Base-by-base conservation (phyloP, 352 stramenopile genomes). In the Phytophthora pini region DNA sequence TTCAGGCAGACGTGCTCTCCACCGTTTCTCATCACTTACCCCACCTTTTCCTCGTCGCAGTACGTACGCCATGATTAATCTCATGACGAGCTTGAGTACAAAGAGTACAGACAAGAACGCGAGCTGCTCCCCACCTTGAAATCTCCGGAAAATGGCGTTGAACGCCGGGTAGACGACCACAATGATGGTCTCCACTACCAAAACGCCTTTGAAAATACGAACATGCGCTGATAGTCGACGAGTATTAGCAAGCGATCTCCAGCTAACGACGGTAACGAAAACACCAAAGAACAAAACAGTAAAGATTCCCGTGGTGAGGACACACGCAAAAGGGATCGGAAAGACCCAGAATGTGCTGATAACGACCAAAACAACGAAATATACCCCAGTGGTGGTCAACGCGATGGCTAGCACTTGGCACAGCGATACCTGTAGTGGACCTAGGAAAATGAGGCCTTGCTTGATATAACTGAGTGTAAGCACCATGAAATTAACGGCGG, bases 161-260 rank as follows among this genome's bases (percentile, higher is more conserved):
- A 41, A 41, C 10, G 36, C 36, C 6, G 36, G 36, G 10, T 41
- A 41, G 12, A 41, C 36, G 36, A 41, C 15, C 36, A 41, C 36
- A 4, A 41, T 17, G 36, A 41, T 41, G 12, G 36, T 41, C 10
- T 41, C 15, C 11, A 41, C 36, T 5, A 17, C 12, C 36, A 41
- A 41, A 17, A 41, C 5, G 58, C 9, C 10, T 51, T 49, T 45
- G 9, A 45, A 22, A 24, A 45, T 22, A 45, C 39, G n/a, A 45
- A 20, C 36, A 41, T 41, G 36, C 12, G 36, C 11, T 3, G 36
- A 41, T 3, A 41, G 36, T 41, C 36, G 36, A 41, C 12, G 36
- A 17, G 36, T 41, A 41, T 41, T 45, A 22, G 13, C 7, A n/a
- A 48, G 8, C 12, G 41, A 31, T 11, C 41, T 10, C 17, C 20